Evolutionary conservation across 2,329 filamentous ascomycete species (phyloP), one percentile per base, ranked within the genome.

Genomic region (Colletotrichum orchidophilum): DNA sequence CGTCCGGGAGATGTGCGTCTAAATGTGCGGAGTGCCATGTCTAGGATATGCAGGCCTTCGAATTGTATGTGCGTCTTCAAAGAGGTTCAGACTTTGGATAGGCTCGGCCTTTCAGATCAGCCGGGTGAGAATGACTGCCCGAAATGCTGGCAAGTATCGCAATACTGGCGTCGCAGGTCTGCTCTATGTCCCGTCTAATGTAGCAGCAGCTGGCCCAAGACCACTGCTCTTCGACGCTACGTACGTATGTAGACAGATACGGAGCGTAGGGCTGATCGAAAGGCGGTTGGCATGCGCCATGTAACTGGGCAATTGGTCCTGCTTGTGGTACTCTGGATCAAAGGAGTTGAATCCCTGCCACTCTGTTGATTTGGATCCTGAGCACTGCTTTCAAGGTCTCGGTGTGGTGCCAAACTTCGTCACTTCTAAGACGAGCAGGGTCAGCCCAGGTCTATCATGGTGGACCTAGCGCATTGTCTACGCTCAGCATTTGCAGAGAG

Each of bases 401-500:
- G 3, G 24, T 11, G 18, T 42, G 3, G 18, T 42, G 3, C 21
- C 39, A 29, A 15, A 33, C 26, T 21, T 52, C 13, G 24, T 21
- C 63, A 33, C 4, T 15, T 2, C 33, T 26, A 33, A 8, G 15
- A 53, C 6, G 54, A 55, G 27, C 63, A 53, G 58, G 58, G 58
- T 21, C 50, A 52, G 33, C 27, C 58, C 29, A 46, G 31, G 58
- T 29, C 24, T 68, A 33, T n/a, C 49, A 33, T 26, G 68, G 46
- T 33, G 39, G 63, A 50, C 15, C 63, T 71, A 62, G 68, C 29
- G 52, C 26, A 53, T 27, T 27, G 52, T 57, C 64, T 54, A 50
- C 58, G 42, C 33, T 49, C 63, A 42, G 68, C 63, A 71, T 58
- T 61, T 54, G 55, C 18, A 24, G 55, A 46, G 50, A 66, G 49